phyloP scores from a whole-genome alignment of 257 asterid species.

The Petunia axillaris region DNA sequence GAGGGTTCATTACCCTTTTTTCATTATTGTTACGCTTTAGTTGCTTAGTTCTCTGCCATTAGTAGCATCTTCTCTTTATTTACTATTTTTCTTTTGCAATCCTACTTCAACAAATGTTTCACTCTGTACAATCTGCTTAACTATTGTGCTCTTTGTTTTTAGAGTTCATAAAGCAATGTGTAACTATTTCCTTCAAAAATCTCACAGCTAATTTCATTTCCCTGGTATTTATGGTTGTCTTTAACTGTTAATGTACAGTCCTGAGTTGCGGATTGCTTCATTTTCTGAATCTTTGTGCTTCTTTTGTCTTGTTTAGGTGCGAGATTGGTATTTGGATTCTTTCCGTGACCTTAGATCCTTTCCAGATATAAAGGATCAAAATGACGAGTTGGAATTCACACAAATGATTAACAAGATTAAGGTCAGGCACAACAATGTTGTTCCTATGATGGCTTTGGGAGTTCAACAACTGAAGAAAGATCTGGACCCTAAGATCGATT shows the following conservation, averaged over 20 bases:
- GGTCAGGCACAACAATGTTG: constrained; percentile 96
- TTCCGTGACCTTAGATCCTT: constrained; percentile 87
- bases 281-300: constrained; percentile 13
- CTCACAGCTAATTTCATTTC: neutral
- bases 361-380: constrained; percentile 62
- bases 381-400: constrained; percentile 76
- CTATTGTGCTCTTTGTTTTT: too few relatives aligned
- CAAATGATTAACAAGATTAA: constrained; percentile 85
- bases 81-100: too few relatives aligned
- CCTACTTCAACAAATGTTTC: too few relatives aligned
- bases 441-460: constrained; percentile 97
- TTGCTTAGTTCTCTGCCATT: too few relatives aligned
- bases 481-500: constrained; percentile 56
- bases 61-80: too few relatives aligned
- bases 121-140: too few relatives aligned
- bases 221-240: too few relatives aligned
- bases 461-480: constrained; percentile 90
- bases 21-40: too few relatives aligned
- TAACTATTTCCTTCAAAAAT: too few relatives aligned
- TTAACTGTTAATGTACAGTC: neutral
- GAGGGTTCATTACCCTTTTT: neutral
- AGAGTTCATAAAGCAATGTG: too few relatives aligned
- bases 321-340: constrained; percentile 97
- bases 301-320: constrained; percentile 34
- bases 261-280: neutral